Base-by-base conservation (phyloP, 495 filamentous ascomycete genomes). In the Daldinia concentrica region DNA sequence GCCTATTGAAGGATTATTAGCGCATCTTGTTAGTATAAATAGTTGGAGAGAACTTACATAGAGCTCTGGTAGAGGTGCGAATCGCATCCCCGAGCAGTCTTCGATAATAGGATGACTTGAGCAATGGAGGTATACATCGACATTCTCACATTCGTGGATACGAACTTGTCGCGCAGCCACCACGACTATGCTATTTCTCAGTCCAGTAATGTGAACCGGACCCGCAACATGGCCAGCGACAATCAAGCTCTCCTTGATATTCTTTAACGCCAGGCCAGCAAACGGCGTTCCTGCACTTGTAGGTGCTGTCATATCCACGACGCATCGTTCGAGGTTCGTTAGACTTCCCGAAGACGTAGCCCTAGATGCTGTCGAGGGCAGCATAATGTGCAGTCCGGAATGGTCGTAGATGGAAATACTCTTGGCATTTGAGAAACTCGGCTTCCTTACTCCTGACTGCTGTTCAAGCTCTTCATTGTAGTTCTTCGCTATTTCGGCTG, bases 21-120 rank as follows among this genome's bases (percentile, higher is more conserved):
- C 37, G 22, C 39, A 30, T n/a, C n/a, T 5, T 17, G 1, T 37
- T 26, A 8, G 12, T 22, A 11, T 15, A 3, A 17, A 5, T 17
- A 29, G 19, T 1, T 30, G 0, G 37, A 17, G 11, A 6, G 4
- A 9, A 85, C 90, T 81, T 79, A 94, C 90, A 82, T 92, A 91
- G 56, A 78, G 77, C 56, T 82, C 81, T 0, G 92, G 92, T 26
- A 95, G 82, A 26, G 90, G 88, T 7, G 92, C 90, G 78, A 99
- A 98, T 39, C 90, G 83, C 74, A 99, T 85, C 48, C 84, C 84
- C 39, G 79, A 86, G 73, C 94, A 98, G 68, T 93, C 90, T 78
- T 99, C 96, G 57, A 99, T 95, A 69, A 99, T 97, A 2, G 96
- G 96, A 62, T 92, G 88, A 74, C 92, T 95, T 0, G 84, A 81